Conservation (phyloP, 1,284 basidiomycete genomes). For the Kwoniella shivajii region DNA sequence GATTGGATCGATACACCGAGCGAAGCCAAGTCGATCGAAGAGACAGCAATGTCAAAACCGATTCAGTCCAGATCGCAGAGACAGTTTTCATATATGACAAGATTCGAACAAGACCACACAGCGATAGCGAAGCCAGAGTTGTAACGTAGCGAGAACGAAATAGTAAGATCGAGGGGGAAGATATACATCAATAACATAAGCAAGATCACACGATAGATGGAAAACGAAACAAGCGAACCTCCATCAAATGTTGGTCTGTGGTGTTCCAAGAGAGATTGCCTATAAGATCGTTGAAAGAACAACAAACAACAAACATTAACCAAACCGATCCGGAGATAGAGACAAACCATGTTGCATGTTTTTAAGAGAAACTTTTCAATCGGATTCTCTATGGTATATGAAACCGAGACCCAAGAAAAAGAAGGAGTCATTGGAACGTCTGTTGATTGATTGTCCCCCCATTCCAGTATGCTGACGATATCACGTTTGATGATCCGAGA, state of each 20-base stretch:
- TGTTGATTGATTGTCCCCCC: neutral
- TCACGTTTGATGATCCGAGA: neutral
- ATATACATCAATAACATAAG: conserved; percentile 5
- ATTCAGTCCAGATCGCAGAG: no score
- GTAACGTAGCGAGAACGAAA: no score
- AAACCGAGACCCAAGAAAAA: neutral
- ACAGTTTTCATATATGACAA: no score
- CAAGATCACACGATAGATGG: conserved; percentile 52
- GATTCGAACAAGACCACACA: no score
- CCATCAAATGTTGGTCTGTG: conserved; percentile 80
- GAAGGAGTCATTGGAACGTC: neutral
- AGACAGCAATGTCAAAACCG: no score
- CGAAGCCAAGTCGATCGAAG: no score
- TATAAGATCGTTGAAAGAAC: conserved; percentile 18
- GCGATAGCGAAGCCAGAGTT: no score
- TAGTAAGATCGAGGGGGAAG: neutral
- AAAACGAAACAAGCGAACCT: conserved; percentile 60
- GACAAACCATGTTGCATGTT: neutral
- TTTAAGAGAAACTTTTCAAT: neutral
- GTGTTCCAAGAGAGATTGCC: conserved; percentile 71
- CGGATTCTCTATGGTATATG: neutral
- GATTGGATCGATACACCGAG: neutral
- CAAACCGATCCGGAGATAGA: conserved; percentile 3
- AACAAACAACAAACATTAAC: conserved; percentile 10
- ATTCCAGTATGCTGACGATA: neutral